Base-by-base conservation (phyloP, 345 rosid species). In the Leavenworthia alabamica region DNA sequence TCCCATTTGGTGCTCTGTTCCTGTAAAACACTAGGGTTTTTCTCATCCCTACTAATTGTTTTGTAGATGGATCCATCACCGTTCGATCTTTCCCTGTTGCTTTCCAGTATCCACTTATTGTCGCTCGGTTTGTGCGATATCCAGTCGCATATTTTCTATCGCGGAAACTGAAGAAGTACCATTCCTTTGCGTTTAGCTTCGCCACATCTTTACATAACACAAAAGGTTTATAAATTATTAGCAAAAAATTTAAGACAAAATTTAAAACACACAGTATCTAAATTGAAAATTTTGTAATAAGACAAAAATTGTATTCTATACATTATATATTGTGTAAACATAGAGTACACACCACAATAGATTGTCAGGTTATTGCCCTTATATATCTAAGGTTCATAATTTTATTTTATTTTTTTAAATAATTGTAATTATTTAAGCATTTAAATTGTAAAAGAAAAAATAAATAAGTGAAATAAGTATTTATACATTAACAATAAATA, bases 81-180 rank as follows among this genome's bases (percentile, higher is more conserved):
- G 78, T 78, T 22, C 99, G 89, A 77, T 93, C 99, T 64, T 93
- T 93, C 11, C 99, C 99, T 0, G 99, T 93, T 8, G 99, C 99
- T 58, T 93, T 93, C 99, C 99, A 93, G 72, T 93, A 93, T 49
- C 99, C 99, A 2, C 82, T 70, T 37, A 62, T 66, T 6, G 99
- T 93, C 0, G 99, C 94, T 7, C 99, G 77, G 57, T 93, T 93
- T 22, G 97, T 81, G 3, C 99, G 75, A 73, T 78, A 89, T 40
- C 99, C 99, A 4, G 99, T 89, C 0, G 99, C 94, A 3, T 93
- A 93, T 52, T 93, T 93, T 39, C 97, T 66, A 57, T 93, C 99
- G 6, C 97, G 81, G 52, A 89, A 93, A 65, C 96, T 93, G 81
- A 93, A 93, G 91, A 93, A 93, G 68, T 85, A 93, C 97, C 97